phyloP scores from a whole-genome alignment of 2,329 filamentous ascomycete genomes.

The Sarocladium brachiariae region DNA sequence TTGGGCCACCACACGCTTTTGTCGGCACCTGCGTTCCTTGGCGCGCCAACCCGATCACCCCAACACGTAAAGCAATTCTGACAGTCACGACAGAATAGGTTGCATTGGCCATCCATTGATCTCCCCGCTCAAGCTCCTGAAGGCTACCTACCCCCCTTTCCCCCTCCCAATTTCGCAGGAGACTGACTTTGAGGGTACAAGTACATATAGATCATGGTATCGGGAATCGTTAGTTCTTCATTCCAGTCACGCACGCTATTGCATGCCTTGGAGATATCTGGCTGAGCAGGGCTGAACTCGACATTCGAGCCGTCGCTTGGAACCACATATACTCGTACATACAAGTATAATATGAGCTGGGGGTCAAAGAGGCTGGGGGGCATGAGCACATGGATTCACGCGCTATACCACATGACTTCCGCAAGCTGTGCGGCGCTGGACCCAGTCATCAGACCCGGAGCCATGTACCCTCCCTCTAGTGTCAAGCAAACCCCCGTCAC shows the following conservation, averaged over 20 bases:
- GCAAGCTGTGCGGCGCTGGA: slow-evolving; percentile 1
- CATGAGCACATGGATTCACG: background rate
- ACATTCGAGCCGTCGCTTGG: too few relatives aligned
- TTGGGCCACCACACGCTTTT: background rate
- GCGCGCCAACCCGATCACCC: background rate
- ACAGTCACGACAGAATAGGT: background rate
- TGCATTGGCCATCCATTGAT: too few relatives aligned
- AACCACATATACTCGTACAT: too few relatives aligned
- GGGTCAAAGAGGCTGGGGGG: background rate
- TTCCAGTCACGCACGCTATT: background rate
- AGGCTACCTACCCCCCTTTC: too few relatives aligned
- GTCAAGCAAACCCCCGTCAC: too few relatives aligned
- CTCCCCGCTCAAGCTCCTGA: background rate
- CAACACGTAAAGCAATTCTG: background rate
- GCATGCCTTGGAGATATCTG: background rate
- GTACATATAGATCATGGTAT: background rate
- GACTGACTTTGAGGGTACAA: too few relatives aligned
- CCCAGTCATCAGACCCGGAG: slow-evolving; percentile 1
- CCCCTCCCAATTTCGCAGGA: background rate
- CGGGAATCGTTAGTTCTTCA: background rate
- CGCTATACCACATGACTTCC: slow-evolving; percentile 4
- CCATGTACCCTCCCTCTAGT: too few relatives aligned
- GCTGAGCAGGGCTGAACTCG: background rate
- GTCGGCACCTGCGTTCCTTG: background rate
- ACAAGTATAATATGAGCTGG: background rate